A percentile compares a stretch with the other conserved stretches of the same genome.
phyloP scores from a whole-genome alignment of 2,329 filamentous ascomycete genomes.

The Clarireedia hainanense region DNA sequence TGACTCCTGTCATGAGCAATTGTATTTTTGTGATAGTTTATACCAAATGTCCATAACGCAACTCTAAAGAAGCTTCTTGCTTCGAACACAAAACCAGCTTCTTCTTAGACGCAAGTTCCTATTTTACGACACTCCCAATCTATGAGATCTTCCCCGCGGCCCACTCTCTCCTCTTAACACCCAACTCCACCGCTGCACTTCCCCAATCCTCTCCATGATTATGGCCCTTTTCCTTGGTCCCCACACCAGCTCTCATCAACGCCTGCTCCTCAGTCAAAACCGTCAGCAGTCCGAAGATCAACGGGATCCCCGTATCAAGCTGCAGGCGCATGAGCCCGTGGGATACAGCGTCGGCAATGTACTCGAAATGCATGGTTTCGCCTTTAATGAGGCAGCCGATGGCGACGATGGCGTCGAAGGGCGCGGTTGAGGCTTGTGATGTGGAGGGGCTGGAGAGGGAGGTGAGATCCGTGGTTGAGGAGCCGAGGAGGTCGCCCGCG shows the following conservation, averaged over 20 bases:
- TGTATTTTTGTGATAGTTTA: too few species aligned
- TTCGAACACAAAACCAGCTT: neutral
- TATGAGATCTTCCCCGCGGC: constrained; percentile 35
- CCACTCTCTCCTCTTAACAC: constrained; percentile 80
- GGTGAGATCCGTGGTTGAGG: constrained; percentile 59
- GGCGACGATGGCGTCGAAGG: constrained; percentile 91
- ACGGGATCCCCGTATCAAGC: constrained; percentile 78
- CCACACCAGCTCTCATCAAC: constrained; percentile 70
- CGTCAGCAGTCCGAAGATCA: constrained; percentile 88
- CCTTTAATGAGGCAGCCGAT: constrained; percentile 97
- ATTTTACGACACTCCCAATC: neutral
- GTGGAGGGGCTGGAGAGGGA: constrained; percentile 35
- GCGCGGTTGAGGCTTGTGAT: constrained; percentile 38
- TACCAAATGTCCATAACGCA: neutral
- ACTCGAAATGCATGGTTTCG: constrained; percentile 99
- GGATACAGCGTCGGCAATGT: constrained; percentile 85
- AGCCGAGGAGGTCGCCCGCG: constrained; percentile 69
- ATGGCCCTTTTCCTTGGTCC: constrained; percentile 58
- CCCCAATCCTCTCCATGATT: constrained; percentile 99
- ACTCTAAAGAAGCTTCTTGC: neutral
- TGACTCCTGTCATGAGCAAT: too few species aligned
- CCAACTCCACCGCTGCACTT: constrained; percentile 86
- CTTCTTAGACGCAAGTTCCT: neutral
- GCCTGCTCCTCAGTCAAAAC: constrained; percentile 86
- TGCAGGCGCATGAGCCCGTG: constrained; percentile 93